Conservation (phyloP, 2,329 filamentous ascomycete species). For the Phaeosphaeria sp. region DNA sequence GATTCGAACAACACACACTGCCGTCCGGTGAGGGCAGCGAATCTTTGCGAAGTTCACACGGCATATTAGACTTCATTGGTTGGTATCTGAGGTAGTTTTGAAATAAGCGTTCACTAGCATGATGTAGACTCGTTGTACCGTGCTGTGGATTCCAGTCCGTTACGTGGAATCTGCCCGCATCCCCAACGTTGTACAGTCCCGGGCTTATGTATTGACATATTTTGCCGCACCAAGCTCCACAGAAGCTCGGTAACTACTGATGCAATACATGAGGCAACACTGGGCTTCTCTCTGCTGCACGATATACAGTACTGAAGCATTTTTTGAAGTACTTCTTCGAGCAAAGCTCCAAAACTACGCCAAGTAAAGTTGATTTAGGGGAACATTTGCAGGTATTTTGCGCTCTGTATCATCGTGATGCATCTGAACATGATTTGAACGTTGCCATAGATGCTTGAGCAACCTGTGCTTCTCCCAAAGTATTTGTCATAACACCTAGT, state of each 20-base stretch:
- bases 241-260: not conserved
- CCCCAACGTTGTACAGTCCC: not conserved
- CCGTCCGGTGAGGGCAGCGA: slow-evolving; percentile 21
- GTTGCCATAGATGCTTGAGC: no score
- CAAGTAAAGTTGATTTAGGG: no score
- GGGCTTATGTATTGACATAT: not conserved
- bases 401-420: no score
- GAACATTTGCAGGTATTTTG: no score
- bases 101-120: not conserved
- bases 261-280: not conserved
- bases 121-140: not conserved
- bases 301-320: not conserved
- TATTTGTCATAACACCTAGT: no score
- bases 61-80: slow-evolving; percentile 9
- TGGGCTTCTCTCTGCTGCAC: not conserved
- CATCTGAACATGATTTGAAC: no score
- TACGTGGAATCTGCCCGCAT: not conserved
- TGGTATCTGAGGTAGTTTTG: slow-evolving; percentile 1
- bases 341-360: no score
- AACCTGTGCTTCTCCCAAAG: no score
- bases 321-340: no score
- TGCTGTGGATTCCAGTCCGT: not conserved
- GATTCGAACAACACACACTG: slow-evolving; percentile 36
- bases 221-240: not conserved
- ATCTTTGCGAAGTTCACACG: slow-evolving; percentile 6